Base-by-base conservation (phyloP, 2,329 filamentous ascomycete genomes). In the Paracorniculantispora psalliotae region DNA sequence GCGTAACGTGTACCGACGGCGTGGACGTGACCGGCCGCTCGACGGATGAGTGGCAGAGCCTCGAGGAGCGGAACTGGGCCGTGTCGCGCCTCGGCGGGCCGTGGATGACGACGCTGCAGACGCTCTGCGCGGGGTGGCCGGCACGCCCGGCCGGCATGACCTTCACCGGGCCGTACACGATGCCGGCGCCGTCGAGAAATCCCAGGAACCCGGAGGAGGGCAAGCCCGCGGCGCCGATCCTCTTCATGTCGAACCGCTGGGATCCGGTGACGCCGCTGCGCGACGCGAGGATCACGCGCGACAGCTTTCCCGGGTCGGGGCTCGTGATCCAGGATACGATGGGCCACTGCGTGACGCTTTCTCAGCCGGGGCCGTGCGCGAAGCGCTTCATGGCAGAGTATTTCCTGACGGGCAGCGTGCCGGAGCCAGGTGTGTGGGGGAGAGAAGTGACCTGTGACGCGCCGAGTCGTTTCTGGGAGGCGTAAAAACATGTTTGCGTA, bases 181-280 rank as follows among this genome's bases (percentile, higher is more conserved):
- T 23, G 17, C 39, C 52, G 13, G 26, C 15, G 39, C 12, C 49
- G 19, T 47, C 44, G 4, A 26, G 5, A 21, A 5, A 9, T 26
- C 4, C 15, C 3, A 2, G 5, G 7, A 33, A 63, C 25, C 12
- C 65, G 2, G 58, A 61, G 2, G 62, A 62, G 15, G 73, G 67
- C 5, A 68, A 63, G 37, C 77, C 78, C 0, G 66, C 67, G 1
- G 73, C 74, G 3, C 77, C 78, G 7, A 62, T 80, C 25, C 65
- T 81, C 26, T 79, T 79, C 64, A 61, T 80, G 4, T 69, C 72
- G 10, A 76, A 73, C 53, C 61, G 69, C 7, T 69, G 74, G 12
- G 78, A 80, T 58, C 79, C 79, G 17, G 73, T 78, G 15, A 81
- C 78, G 25, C 78, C 79, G 5, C 62, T 75, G 39, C 47, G 46